Conservation (phyloP, 805 yeast species). For the Zygoascus tannicola region DNA sequence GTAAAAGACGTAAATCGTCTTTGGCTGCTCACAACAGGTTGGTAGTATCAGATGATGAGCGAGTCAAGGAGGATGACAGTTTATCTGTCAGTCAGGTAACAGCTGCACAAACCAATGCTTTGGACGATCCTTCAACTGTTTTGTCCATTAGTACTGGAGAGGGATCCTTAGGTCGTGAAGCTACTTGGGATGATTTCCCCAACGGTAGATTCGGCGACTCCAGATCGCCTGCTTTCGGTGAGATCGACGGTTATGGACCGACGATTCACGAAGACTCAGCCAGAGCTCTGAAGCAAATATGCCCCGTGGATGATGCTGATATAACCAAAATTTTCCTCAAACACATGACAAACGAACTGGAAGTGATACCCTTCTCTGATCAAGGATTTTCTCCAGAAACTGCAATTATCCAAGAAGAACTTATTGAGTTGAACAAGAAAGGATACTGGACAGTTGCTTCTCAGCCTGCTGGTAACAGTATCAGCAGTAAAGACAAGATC, state of each 20-base stretch:
- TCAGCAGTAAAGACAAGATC: constrained; percentile 68
- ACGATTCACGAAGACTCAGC: constrained; percentile 64
- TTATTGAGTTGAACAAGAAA: constrained; percentile 63
- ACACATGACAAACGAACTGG: constrained; percentile 66
- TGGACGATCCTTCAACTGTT: constrained; percentile 31
- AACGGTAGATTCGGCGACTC: constrained; percentile 95
- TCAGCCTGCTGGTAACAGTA: constrained; percentile 87
- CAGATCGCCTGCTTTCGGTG: constrained; percentile 94
- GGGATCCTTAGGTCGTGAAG: constrained; percentile 78
- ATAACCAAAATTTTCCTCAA: constrained; percentile 57
- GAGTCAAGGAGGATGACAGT: constrained; percentile 1
- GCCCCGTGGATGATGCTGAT: constrained; percentile 53
- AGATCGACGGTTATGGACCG: constrained; percentile 86
- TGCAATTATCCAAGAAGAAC: constrained; percentile 82
- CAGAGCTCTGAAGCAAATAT: constrained; percentile 59
- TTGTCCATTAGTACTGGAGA: constrained; percentile 76
- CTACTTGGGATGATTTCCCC: constrained; percentile 96
- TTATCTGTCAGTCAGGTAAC: constrained; percentile 35
- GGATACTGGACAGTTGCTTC: constrained; percentile 86
- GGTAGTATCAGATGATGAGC: constrained; percentile 19
- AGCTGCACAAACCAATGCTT: constrained; percentile 8
- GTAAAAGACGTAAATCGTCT: constrained; percentile 14
- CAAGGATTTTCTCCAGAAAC: constrained; percentile 81
- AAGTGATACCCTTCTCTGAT: constrained; percentile 88
- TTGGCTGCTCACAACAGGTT: constrained; percentile 35